Base-by-base conservation (phyloP, 2,329 filamentous ascomycete species). In the Elsinoe perseae region DNA sequence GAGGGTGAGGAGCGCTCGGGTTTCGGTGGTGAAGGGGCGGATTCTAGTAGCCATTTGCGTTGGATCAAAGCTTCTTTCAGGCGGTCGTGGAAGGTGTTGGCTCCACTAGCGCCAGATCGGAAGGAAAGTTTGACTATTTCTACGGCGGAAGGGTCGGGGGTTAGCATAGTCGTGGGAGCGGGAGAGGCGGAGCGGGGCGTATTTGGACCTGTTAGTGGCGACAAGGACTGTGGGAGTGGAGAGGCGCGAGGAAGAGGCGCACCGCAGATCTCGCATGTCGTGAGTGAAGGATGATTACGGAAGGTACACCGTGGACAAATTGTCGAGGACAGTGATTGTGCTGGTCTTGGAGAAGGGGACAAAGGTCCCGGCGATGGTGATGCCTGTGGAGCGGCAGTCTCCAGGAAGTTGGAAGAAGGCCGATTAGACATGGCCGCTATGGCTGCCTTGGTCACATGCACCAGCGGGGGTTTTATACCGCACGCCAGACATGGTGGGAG, bases 111-210 rank as follows among this genome's bases (percentile, higher is more conserved):
- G 2, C 92, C 91, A 30, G 78, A 82, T 28, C 93, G 85, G 64
- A 98, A 98, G 0, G 93, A 97, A 36, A 98, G 75, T 68, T 96
- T 98, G 64, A 97, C 82, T 61, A 81, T 85, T 61, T 95, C 89
- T 2, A 78, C 79, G 2, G 79, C 80, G 7, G 73, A 52, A 6
- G 66, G 62, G 10, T 62, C 65, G 9, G 64, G 64, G 18, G 48
- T 4, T 16, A 38, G 40, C 20, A 44, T 44, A 5, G 88, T 77
- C 1, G 81, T 77, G 0, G 89, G 89, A 0, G 88, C 90, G 0
- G 91, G 91, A 1, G 91, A 95, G 58, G 89, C 87, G 1, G 80
- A 77, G 40, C 89, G 79, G 7, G 58, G 53, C 25, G 63, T 42
- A 65, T 67, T 14, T 65, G 61, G 46, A 12, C 40, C 40, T 12